Conservation (phyloP, 2,329 filamentous ascomycete species). For the Phaeosphaeriaceae sp. region DNA sequence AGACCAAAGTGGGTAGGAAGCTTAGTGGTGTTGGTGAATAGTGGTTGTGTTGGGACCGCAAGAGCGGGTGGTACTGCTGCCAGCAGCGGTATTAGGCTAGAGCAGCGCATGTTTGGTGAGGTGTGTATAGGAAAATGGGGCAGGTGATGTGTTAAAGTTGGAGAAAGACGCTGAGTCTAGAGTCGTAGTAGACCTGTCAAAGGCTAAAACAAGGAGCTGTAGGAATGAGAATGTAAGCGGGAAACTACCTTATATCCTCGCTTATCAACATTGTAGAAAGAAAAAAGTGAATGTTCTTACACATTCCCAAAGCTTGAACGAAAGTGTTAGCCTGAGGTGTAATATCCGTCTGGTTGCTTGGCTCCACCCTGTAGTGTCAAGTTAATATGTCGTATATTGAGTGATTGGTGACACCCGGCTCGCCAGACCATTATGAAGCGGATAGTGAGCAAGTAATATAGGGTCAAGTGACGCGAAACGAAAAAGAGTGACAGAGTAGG, state of each 20-base stretch:
- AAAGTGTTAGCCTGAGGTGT: background rate
- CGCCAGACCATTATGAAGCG: slow-evolving; percentile 1
- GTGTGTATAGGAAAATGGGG: background rate
- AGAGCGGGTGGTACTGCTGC: slow-evolving; percentile 9
- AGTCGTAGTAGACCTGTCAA: background rate
- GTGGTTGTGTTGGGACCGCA: slow-evolving; percentile 16
- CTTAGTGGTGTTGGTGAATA: slow-evolving; percentile 28
- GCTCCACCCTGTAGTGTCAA: slow-evolving; percentile 6
- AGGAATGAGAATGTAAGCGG: background rate
- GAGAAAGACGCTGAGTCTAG: too few relatives aligned
- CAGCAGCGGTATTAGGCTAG: slow-evolving; percentile 14
- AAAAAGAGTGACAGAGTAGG: slow-evolving; percentile 4
- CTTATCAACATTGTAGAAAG: background rate
- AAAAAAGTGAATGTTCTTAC: background rate
- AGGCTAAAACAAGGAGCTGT: background rate
- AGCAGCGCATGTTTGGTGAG: slow-evolving; percentile 13
- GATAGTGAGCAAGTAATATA: background rate
- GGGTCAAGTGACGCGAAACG: slow-evolving; percentile 12
- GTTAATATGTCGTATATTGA: slow-evolving; percentile 8
- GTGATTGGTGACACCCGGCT: slow-evolving; percentile 1
- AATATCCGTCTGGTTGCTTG: background rate
- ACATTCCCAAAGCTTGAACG: background rate
- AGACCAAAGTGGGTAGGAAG: slow-evolving; percentile 33
- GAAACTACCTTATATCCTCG: background rate
- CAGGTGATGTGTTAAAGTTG: background rate